phyloP scores from a whole-genome alignment of 345 rosid genomes.

The Eucalyptus tenuipes region DNA sequence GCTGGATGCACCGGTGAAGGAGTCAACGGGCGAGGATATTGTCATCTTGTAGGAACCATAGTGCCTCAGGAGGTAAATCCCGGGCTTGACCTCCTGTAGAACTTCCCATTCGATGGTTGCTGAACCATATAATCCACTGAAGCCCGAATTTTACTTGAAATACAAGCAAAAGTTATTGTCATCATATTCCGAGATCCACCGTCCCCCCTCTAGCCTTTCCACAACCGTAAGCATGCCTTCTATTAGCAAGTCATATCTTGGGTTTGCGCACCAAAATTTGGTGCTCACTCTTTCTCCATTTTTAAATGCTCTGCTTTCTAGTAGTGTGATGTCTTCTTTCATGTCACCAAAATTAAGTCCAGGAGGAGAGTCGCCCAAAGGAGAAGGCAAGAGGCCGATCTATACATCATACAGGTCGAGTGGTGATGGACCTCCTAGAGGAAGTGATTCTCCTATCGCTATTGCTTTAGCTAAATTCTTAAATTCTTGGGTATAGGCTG shows the following conservation, averaged over 20 bases:
- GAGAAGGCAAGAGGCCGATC: constrained; percentile 6
- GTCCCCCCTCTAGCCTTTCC: constrained; percentile 22
- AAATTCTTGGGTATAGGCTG: constrained; percentile 45
- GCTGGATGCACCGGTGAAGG: constrained; percentile 33
- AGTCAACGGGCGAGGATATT: constrained; percentile 4
- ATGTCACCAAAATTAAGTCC: constrained; percentile 30
- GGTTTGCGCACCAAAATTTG: constrained; percentile 39
- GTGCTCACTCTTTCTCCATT: constrained; percentile 25
- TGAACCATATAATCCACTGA: not conserved
- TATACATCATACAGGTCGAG: constrained; percentile 38
- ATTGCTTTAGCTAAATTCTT: constrained; percentile 28
- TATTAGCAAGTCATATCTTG: constrained; percentile 34
- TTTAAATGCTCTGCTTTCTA: constrained; percentile 10
- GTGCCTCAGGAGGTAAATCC: constrained; percentile 32
- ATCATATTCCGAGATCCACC: constrained; percentile 30
- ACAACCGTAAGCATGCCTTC: constrained; percentile 38
- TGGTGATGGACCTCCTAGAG: constrained; percentile 5
- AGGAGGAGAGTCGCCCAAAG: constrained; percentile 18
- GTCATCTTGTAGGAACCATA: constrained; percentile 26
- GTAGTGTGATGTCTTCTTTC: constrained; percentile 15
- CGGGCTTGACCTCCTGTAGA: constrained; percentile 10
- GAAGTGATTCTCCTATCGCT: constrained; percentile 12
- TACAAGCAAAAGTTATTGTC: constrained; percentile 39
- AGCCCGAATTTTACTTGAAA: constrained; percentile 24
- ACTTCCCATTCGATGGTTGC: constrained; percentile 41